Conservation (phyloP, 352 stramenopile species). For the Plasmopara muralis region DNA sequence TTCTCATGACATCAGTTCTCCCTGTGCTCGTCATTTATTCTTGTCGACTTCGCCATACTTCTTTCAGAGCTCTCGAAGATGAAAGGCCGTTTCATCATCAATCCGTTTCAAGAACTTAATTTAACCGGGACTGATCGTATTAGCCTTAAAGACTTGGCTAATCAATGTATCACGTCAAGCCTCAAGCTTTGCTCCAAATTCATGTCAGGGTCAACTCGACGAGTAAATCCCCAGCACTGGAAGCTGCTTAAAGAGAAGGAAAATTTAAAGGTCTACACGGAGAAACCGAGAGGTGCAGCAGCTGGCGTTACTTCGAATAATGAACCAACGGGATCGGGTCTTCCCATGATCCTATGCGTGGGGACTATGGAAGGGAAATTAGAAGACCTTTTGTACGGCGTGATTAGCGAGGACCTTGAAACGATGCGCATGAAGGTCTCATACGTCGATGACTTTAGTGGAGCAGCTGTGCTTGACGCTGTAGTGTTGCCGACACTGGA, state of each 20-base stretch:
- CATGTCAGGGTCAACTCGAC: constrained; percentile 5
- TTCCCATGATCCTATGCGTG: constrained; percentile 35
- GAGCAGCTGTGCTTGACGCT: constrained; percentile 29
- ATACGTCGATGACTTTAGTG: constrained; percentile 33
- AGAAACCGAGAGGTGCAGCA: constrained; percentile 7
- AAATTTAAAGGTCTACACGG: constrained; percentile 20
- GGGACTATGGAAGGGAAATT: constrained; percentile 36
- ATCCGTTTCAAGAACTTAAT: constrained; percentile 18
- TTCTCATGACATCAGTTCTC: constrained; percentile 11
- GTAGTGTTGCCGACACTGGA: constrained; percentile 23
- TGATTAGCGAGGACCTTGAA: constrained; percentile 30
- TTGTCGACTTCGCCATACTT: neutral
- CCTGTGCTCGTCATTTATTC: neutral
- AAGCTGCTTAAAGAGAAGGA: constrained; percentile 19
- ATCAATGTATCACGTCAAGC: constrained; percentile 19
- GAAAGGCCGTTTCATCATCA: constrained; percentile 27
- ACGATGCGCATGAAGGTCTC: constrained; percentile 42
- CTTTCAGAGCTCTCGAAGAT: constrained; percentile 3
- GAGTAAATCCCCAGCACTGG: constrained; percentile 15
- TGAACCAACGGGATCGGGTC: constrained; percentile 7
- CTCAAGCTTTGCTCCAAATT: constrained; percentile 13
- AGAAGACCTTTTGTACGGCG: constrained; percentile 49
- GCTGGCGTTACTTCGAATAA: neutral
- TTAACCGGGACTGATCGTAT: constrained; percentile 6
- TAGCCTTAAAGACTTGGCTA: constrained; percentile 18